Base-by-base conservation (phyloP, 164 flowering plant genomes). In the Vitis rupestris region DNA sequence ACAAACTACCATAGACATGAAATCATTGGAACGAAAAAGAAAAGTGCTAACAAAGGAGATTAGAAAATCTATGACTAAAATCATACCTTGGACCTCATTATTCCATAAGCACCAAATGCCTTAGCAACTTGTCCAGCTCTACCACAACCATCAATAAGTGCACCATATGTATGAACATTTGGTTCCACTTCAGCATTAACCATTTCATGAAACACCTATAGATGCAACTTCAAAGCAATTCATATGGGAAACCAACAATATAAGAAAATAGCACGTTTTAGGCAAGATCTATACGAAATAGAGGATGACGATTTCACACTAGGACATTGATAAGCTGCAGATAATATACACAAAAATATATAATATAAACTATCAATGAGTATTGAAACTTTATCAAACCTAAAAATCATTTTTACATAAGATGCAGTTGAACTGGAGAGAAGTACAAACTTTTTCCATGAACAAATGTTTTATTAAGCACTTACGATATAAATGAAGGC, bases 21-120 rank as follows among this genome's bases (percentile, higher is more conserved):
- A 54, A 53, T 1, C 9, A 53, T 9, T 54, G 37, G 1, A 19
- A 8, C 2, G 19, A 9, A 4, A 47, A 31, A 53, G 49, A 3
- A 51, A 30, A 27, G 8, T 6, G 70, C 2, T 6, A 60, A 65
- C 2, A 17, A 54, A 50, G 57, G 16, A 30, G 11, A 16, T 13
- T 1, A 74, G 12, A 9, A 17, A 27, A 53, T 16, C 3, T 47
- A 23, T 10, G 2, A 27, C 31, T 7, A 17, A 2, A 65, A 23
- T 63, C 78, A 64, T 88, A 93, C 99, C 93, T 93, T 95, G 55
- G 99, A 93, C 78, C 96, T 86, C 87, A 95, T 70, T 68, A 95
- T 90, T 16, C 98, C 99, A 80, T 95, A 95, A 60, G 94, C 97
- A 76, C 98, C 98, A 85, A 93, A 93, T 60, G 99, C 99, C 81